A percentile compares a stretch with the other conserved stretches of the same genome.
Evolutionary conservation across 768 basidiomycete species (phyloP).

Genomic region (Boletus coccyginus): DNA sequence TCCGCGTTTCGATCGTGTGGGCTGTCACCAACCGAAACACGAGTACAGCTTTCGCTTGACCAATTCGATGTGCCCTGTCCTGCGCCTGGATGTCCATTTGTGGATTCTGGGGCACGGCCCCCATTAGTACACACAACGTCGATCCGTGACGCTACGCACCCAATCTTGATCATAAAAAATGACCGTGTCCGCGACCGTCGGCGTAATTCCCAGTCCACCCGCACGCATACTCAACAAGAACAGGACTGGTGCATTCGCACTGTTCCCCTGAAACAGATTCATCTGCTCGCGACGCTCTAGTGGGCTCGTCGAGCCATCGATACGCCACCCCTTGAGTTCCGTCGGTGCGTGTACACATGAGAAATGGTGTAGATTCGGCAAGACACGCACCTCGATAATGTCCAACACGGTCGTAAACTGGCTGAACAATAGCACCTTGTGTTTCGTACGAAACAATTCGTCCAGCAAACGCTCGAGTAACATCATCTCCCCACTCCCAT

Average conservation of each 20-base stretch:
- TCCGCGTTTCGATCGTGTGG: no score
- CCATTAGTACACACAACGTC: not conserved
- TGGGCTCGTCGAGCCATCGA: slow-evolving; percentile 87
- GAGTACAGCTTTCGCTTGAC: slow-evolving; percentile 85
- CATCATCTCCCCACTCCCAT: no score
- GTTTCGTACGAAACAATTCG: no score
- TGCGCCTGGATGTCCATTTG: slow-evolving; percentile 98
- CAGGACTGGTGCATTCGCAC: slow-evolving; percentile 60
- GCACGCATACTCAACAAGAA: slow-evolving; percentile 93
- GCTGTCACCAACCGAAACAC: slow-evolving; percentile 83
- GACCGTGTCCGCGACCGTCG: slow-evolving; percentile 63
- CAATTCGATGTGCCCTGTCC: slow-evolving; percentile 94
- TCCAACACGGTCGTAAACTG: slow-evolving; percentile 98
- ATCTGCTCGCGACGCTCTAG: slow-evolving; percentile 82
- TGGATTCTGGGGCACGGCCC: slow-evolving; percentile 57
- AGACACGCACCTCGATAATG: slow-evolving; percentile 73
- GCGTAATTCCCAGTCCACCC: slow-evolving; percentile 93
- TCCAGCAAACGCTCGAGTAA: no score
- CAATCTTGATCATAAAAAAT: slow-evolving; percentile 24
- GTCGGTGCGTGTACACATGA: slow-evolving; percentile 3
- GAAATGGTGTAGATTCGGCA: not conserved
- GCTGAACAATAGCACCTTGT: slow-evolving; percentile 82
- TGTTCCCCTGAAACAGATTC: slow-evolving; percentile 74
- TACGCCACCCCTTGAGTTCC: slow-evolving; percentile 85
- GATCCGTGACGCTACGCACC: slow-evolving; percentile 8